Base-by-base conservation (phyloP, 176 grass and related monocot species). In the Aegilops longissima region DNA sequence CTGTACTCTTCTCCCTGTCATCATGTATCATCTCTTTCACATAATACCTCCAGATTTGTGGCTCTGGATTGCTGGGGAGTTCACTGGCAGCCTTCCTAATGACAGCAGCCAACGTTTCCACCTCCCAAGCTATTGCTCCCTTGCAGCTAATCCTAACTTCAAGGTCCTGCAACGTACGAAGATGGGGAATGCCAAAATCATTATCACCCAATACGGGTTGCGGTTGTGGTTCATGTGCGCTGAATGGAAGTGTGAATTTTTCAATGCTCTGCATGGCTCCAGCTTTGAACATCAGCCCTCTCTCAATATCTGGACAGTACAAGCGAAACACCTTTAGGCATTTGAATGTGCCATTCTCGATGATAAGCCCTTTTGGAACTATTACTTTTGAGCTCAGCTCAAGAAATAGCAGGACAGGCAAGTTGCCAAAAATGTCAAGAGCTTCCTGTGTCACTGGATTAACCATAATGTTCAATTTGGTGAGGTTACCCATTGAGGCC, bases 371-470 rank as follows among this genome's bases (percentile, higher is more conserved):
- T 17, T 31, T 16, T 12, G 29, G 12, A 8, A 67, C 13, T 8
- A 33, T 67, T 67, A 16, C 18, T 38, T 77, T 31, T 52, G 61
- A 35, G 11, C 17, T 31, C 16, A 85, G 13, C 42, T 52, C 61
- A 3, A 85, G 61, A 64, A 77, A 63, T 34, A 49, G 56, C 70
- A 76, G 36, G 0, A 29, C 6, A 9, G 25, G 70, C 39, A 84
- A 63, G 25, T 13, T 13, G 16, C 70, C 82, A 16, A 76, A 18
- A 5, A 64, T 34, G 4, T 84, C 9, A 12, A 84, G 36, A 40
- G 31, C 20, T 4, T 84, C 70, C 56, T 84, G 82, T 33, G 35
- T 74, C 70, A 84, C 70, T 45, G 61, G 38, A 47, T 67, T 67
- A 18, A 77, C 31, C 61, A 31, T 76, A 40, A 85, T 66, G 36